Percentiles rank a stretch among this genome's conserved stretches.
These are phyloP conservation scores for Peterozyma xylosa DNA, from an alignment of 805 yeast species.

Conservation along the genomic window DNA sequence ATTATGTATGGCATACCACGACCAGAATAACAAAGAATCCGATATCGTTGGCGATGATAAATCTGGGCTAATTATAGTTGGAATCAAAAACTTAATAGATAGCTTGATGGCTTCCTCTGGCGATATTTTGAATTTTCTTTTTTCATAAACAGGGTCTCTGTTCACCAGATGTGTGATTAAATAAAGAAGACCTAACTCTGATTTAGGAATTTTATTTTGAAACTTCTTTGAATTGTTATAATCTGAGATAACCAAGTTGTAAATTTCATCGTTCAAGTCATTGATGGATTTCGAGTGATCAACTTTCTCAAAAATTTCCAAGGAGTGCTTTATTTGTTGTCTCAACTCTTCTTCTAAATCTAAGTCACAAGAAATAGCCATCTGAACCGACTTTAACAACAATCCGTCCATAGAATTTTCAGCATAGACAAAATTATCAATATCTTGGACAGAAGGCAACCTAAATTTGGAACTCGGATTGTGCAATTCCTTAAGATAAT, in stretches of 20 bases:
- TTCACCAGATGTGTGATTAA: constrained; percentile 17
- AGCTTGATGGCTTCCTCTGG: constrained; percentile 28
- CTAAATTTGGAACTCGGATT: constrained; percentile 10
- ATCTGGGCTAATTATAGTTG: constrained; percentile 21
- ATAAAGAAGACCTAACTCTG: constrained; percentile 25
- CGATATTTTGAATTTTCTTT: constrained; percentile 9
- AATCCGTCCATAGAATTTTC: constrained; percentile 14
- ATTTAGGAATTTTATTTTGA: constrained; percentile 16
- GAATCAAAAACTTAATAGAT: constrained; percentile 33
- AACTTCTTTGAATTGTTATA: constrained; percentile 25
- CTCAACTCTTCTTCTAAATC: constrained; percentile 36
- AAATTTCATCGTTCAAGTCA: constrained; percentile 27
- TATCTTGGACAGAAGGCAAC: constrained; percentile 14
- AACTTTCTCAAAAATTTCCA: constrained; percentile 29
- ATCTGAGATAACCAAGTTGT: constrained; percentile 30
- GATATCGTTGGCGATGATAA: constrained; percentile 10
- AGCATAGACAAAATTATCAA: not conserved
- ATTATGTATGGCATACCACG: constrained; percentile 24
- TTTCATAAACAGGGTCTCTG: constrained; percentile 9
- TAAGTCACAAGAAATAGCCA: constrained; percentile 63
- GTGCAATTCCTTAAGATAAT: constrained; percentile 1
- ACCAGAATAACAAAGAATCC: constrained; percentile 25
- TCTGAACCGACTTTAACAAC: constrained; percentile 32
- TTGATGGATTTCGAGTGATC: constrained; percentile 17
- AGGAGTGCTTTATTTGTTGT: constrained; percentile 27